These are phyloP conservation scores for Daedaleopsis sinensis DNA, from an alignment of 768 basidiomycete species.

Conservation along the genomic window DNA sequence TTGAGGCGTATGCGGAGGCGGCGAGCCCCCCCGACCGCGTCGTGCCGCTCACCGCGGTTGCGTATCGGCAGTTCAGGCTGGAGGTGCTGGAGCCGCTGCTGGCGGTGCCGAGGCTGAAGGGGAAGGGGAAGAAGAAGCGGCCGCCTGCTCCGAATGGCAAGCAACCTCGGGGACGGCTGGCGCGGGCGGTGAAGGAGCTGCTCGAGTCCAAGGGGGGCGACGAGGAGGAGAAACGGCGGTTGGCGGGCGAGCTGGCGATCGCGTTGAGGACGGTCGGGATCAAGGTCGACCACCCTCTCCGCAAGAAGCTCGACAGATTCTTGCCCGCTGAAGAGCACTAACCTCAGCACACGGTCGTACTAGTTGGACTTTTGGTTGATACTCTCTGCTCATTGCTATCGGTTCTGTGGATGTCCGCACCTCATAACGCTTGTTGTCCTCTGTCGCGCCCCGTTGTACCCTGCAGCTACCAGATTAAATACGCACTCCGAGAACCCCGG, in stretches of 20 bases:
- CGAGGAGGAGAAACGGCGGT: conserved; percentile 46
- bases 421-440: neutral
- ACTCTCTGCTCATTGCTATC: neutral
- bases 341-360: neutral
- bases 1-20: conserved; percentile 75
- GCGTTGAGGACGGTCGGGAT: conserved; percentile 58
- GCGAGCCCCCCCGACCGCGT: conserved; percentile 70
- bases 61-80: conserved; percentile 69
- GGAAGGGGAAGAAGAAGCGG: conserved; percentile 53
- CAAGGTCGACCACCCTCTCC: conserved; percentile 64
- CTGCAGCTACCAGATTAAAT: neutral
- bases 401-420: too few species aligned
- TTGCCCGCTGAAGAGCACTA: conserved; percentile 25
- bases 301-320: conserved; percentile 69
- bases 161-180: conserved; percentile 64
- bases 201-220: conserved; percentile 55
- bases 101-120: conserved; percentile 64
- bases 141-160: conserved; percentile 44
- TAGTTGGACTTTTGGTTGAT: neutral
- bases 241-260: conserved; percentile 54
- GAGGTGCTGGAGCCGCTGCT: conserved; percentile 74
- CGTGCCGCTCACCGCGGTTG: conserved; percentile 64
- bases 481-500: neutral
- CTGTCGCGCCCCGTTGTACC: neutral
- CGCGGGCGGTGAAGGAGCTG: conserved; percentile 66